phyloP scores from a whole-genome alignment of 192 early-diverging fungal species.

The Rhizophagus clarus region DNA sequence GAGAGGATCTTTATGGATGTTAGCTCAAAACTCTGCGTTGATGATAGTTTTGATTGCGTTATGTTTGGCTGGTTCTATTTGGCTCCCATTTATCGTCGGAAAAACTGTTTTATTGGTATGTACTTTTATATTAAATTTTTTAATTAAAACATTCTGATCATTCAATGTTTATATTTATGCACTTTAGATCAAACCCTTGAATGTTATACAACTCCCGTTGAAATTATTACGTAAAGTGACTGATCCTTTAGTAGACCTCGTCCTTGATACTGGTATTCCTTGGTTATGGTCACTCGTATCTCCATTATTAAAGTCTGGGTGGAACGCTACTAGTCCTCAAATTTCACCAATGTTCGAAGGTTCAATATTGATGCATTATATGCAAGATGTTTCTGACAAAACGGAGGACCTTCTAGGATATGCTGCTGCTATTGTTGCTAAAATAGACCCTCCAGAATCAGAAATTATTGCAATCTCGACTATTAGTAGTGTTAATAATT shows the following conservation, averaged over 20 bases:
- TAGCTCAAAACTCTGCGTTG: slow-evolving; percentile 81
- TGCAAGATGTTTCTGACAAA: slow-evolving; percentile 36
- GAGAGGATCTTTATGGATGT: slow-evolving; percentile 76
- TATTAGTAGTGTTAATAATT: not conserved
- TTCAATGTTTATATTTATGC: not conserved
- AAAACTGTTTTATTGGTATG: slow-evolving; percentile 50
- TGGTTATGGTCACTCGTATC: slow-evolving; percentile 36
- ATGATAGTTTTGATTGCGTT: slow-evolving; percentile 73
- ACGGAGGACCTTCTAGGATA: slow-evolving; percentile 27
- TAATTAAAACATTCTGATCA: not conserved
- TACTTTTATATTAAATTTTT: not conserved
- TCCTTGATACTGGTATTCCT: slow-evolving; percentile 58
- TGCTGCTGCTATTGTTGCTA: slow-evolving; percentile 23
- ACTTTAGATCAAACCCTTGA: slow-evolving; percentile 51
- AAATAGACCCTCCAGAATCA: not conserved
- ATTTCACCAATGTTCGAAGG: slow-evolving; percentile 21
- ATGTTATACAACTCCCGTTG: slow-evolving; percentile 54
- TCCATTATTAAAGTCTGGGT: slow-evolving; percentile 21
- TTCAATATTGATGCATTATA: slow-evolving; percentile 32
- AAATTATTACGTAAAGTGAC: slow-evolving; percentile 62
- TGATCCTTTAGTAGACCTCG: slow-evolving; percentile 74
- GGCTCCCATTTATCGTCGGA: slow-evolving; percentile 76
- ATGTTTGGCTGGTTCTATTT: slow-evolving; percentile 69
- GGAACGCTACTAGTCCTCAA: slow-evolving; percentile 6
- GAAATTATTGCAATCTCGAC: slow-evolving; percentile 3